Evolutionary conservation across 2,329 filamentous ascomycete genomes (phyloP), one percentile per base, ranked within the genome.

Genomic region (Helotiales sp.): DNA sequence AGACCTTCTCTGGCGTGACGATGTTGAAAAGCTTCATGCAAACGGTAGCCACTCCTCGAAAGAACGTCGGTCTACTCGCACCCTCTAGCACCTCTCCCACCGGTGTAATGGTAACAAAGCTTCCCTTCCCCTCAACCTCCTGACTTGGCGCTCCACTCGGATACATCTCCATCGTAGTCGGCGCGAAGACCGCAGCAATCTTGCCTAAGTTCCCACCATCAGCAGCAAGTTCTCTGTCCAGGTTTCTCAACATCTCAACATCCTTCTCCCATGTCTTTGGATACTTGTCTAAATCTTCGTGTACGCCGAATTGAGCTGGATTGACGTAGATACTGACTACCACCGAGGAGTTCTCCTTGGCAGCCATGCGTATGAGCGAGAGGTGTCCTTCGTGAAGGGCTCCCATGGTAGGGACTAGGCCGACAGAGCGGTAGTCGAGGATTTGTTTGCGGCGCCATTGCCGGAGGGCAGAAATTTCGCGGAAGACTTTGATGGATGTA

Each of bases 341-440:
- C 56, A 98, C 90, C 66, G 92, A 84, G 64, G 90, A 88, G 75
- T 92, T 95, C 68, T 96, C 91, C 48, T 81, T 79, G 1, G 93
- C 93, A 2, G 95, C 95, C 66, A 87, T 83, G 58, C 91, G 89
- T 68, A 96, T 89, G 22, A 99, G 82, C 3, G 90, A 89, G 52
- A 96, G 76, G 75, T 99, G 95, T 38, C 95, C 95, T 55, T 86
- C 83, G 74, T 99, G 95, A n/a, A 99, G 82, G 50, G 95, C 95
- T 62, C 95, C 95, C 95, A 99, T 98, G 30, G 95, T 99, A 1
- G 95, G 95, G 33, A 99, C 92, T 27, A 99, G 85, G 58, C 89
- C 91, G 57, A 99, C 86, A 44, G 86, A 87, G 57, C 88, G 84
- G 66, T 88, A 83, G 68, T 86, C 80, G 59, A 85, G 75, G 33